Base-by-base conservation (phyloP, 148 eudicot genomes). In the Drosera capensis region DNA sequence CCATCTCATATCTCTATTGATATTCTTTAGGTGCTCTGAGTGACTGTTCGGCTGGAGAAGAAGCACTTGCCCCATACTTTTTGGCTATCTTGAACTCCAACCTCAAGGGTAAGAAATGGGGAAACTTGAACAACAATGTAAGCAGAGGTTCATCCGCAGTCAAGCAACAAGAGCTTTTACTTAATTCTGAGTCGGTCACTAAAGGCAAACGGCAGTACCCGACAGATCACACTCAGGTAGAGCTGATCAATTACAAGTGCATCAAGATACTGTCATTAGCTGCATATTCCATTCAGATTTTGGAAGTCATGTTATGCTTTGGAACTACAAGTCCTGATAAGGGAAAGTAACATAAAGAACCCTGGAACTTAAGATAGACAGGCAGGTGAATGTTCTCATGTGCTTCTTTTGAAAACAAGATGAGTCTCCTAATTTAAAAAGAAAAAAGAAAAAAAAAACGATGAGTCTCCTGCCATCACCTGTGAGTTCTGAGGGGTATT, bases 191-290 rank as follows among this genome's bases (percentile, higher is more conserved):
- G 51, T 20, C 45, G 23, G 58, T 46, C 24, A 60, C 15, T 26
- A 60, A 23, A 20, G 40, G 13, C 28, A 58, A 35, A 34, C 42
- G 48, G 43, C 46, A 50, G 38, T 48, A 48, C 51, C 49, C 57
- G 20, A 55, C 72, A 1, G 94, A 79, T 66, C 94, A 87, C 64
- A 79, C 90, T 14, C 86, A 82, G 94, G 96, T 87, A 52, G 25
- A 24, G 46, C 23, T 23, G n/a, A 44, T 2, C 24, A 44, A 14
- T 3, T 34, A 34, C 38, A 1, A 11, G n/a, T 6, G 14, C n/a
- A 34, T 34, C 38, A 34, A 34, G 14, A 11, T 34, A 15, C n/a
- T 2, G 11, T 13, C 35, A 30, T 30, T 6, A 30, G 35, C 13
- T 30, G 6, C 13, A 30, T 30, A n/a, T n/a, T n/a, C n/a, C 35